Evolutionary conservation across 2,329 filamentous ascomycete species (phyloP), one percentile per base, ranked within the genome.

Genomic region (Monilinia aucupariae): DNA sequence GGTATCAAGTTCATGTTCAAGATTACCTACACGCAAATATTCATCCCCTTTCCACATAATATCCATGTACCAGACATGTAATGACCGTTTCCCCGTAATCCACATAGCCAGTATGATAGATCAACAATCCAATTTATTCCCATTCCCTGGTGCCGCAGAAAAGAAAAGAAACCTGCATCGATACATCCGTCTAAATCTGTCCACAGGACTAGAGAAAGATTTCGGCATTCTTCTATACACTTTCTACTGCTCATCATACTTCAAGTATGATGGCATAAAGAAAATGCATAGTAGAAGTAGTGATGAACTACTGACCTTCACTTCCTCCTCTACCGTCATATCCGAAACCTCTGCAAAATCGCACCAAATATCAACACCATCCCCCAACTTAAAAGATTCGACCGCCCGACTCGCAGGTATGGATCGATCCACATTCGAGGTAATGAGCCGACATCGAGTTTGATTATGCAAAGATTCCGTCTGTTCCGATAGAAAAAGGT

Each of bases 291-390:
- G 68, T 67, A 71, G 69, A 68, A 68, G 71, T 70, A 71, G 70
- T 68, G 69, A 71, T 71, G 70, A 71, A 59, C 70, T 72, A 70
- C 68, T 65, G 64, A 60, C 56, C 62, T 56, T 41, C 65, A 32
- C n/a, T 32, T 41, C 27, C 22, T 61, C 48, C 43, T 54, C 37
- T 25, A 45, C 50, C 34, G 45, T 59, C 34, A 43, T 53, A 56
- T 51, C 32, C 37, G 34, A 41, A 15, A 10, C 48, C 48, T 13
- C 17, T 39, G 9, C 20, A 37, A 54, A 41, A 41, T 22, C 50
- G 47, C 22, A 41, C 64, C 22, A 41, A 20, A 45, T 60, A 37
- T 27, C 22, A n/a, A 41, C 17, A 32, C 12, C 45, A 37, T 17
- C 5, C 39, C 48, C 53, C 53, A 63, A 39, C 54, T 45, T 52